Evolutionary conservation across 345 rosid species (phyloP), one percentile per base, ranked within the genome.

Genomic region (Crucihimalaya himalaica): DNA sequence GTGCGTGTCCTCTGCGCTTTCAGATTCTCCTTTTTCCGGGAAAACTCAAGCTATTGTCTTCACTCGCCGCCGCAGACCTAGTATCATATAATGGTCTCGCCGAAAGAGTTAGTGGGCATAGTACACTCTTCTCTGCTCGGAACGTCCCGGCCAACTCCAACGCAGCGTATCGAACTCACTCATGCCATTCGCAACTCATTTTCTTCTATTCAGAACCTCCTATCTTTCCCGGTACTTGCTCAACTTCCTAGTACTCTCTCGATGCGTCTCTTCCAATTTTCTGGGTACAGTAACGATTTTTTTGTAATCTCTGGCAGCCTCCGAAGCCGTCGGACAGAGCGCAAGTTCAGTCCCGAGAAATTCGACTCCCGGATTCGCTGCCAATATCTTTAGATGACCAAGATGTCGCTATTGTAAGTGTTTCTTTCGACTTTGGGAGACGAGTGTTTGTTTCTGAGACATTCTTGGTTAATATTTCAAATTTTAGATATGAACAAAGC

Each of bases 311-410:
- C 2, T 70, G 42, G 61, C 71, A 94, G 98, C 87, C 95, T 52
- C 96, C 98, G 3, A 91, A 82, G 48, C 82, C 83, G 1, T 87
- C 91, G 0, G 93, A 91, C 73, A 86, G 97, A 58, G 80, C 88
- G 27, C 96, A 94, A 81, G 87, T 94, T 21, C 96, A 86, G 82
- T 83, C 87, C 7, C 81, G 72, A 71, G 95, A 94, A 83, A 89
- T 94, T 40, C 85, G 96, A 83, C 87, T 94, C 57, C 97, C 95
- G 4, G 95, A 91, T 84, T 89, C 97, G 20, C 63, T 86, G 8
- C 90, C 95, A 0, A 86, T 89, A 72, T 81, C 93, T 1, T 82
- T 94, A 39, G 97, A 94, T 40, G 97, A 94, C 58, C 97, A 89
- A 78, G 98, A 94, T 68, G 87, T 87, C 18, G 85, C 85, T 53